Evolutionary conservation across 1,139 yeast species (phyloP).

Genomic region (Diutina ranongensis): DNA sequence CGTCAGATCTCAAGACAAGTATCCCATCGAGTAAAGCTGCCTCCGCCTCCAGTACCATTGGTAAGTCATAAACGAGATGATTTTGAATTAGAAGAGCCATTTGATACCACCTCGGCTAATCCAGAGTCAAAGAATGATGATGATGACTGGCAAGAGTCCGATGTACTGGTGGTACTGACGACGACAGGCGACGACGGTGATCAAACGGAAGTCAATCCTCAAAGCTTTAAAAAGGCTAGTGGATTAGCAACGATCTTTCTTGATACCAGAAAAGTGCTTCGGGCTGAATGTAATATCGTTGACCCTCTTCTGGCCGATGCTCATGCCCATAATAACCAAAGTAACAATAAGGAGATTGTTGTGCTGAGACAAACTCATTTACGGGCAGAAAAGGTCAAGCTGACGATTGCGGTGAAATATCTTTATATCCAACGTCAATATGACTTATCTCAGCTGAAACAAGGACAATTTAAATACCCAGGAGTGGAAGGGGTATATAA

Average conservation of each 20-base stretch:
- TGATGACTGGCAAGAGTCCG: background rate
- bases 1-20: background rate
- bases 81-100: background rate
- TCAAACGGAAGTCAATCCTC: background rate
- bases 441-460: constrained; percentile 11
- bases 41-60: background rate
- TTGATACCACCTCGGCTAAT: background rate
- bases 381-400: constrained; percentile 43
- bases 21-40: background rate
- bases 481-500: constrained; percentile 63
- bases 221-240: constrained; percentile 23
- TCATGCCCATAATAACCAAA: constrained; percentile 8
- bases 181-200: background rate
- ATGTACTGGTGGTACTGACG: background rate
- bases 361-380: constrained; percentile 13
- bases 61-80: background rate
- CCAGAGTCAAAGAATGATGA: background rate
- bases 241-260: constrained; percentile 31
- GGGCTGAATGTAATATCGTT: constrained; percentile 30
- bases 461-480: constrained; percentile 18
- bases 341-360: constrained; percentile 7
- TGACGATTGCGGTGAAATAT: constrained; percentile 41
- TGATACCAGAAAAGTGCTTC: constrained; percentile 31
- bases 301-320: constrained; percentile 15
- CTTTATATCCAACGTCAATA: constrained; percentile 31